Conservation (phyloP, 495 filamentous ascomycete genomes). For the Penicillium longicatenatum region DNA sequence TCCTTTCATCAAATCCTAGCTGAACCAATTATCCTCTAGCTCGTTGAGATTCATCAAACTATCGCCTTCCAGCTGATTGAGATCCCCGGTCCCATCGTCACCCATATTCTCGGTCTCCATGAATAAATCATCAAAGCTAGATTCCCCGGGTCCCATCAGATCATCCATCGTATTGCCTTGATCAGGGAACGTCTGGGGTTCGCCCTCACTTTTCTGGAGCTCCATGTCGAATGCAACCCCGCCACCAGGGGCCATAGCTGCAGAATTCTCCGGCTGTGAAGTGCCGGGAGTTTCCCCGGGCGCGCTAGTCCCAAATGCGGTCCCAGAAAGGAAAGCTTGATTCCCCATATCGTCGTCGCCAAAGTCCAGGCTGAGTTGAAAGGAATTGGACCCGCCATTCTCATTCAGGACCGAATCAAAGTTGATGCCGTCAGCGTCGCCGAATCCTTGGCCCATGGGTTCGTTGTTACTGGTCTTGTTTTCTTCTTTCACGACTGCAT, state of each 20-base stretch:
- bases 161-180: conserved; percentile 33
- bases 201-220: conserved; percentile 33
- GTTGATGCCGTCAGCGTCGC: conserved; percentile 36
- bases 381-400: conserved; percentile 35
- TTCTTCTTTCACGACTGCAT: conserved; percentile 28
- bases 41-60: conserved; percentile 47
- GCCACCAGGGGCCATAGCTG: conserved; percentile 35
- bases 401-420: conserved; percentile 45
- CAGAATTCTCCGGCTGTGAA: conserved; percentile 31
- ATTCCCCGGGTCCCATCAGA: conserved; percentile 48
- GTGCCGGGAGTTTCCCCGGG: conserved; percentile 21
- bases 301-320: conserved; percentile 32
- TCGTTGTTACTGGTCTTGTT: conserved; percentile 20
- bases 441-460: conserved; percentile 20
- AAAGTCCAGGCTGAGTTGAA: conserved; percentile 52
- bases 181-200: conserved; percentile 16
- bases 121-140: conserved; percentile 54
- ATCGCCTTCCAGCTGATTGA: conserved; percentile 43
- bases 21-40: conserved; percentile 50
- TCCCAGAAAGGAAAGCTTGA: conserved; percentile 45
- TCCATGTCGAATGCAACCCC: conserved; percentile 49
- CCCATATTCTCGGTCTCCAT: conserved; percentile 46
- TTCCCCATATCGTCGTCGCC: conserved; percentile 46
- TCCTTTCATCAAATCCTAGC: conserved; percentile 16
- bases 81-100: conserved; percentile 35